Evolutionary conservation across 1,284 basidiomycete species (phyloP).

Genomic region (Caloboletus firmus): DNA sequence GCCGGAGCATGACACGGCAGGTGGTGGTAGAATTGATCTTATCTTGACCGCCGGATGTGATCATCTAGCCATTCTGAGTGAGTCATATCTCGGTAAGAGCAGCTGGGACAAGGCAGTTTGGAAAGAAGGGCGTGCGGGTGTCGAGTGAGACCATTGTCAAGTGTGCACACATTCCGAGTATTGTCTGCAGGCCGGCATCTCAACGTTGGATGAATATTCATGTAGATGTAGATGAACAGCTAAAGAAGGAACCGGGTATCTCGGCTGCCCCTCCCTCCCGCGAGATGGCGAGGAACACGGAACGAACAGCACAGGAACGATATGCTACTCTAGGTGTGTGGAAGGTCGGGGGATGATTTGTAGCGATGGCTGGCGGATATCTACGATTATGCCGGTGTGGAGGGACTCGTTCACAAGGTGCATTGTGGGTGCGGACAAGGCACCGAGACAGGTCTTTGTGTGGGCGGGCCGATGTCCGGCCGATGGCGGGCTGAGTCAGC

Average conservation of each 20-base stretch:
- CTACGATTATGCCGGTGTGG: neutral
- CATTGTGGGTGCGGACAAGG: constrained; percentile 9
- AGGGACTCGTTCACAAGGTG: neutral
- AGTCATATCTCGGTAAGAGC: neutral
- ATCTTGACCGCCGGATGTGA: constrained; percentile 11
- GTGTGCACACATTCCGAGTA: neutral
- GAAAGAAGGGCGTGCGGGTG: neutral
- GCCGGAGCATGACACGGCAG: constrained; percentile 1
- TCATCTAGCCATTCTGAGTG: constrained; percentile 13
- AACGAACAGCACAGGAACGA: constrained; percentile 16
- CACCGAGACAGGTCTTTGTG: constrained; percentile 16
- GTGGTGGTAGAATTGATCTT: constrained; percentile 10
- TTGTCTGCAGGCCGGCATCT: neutral
- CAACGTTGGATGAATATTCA: neutral
- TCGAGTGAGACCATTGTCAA: neutral
- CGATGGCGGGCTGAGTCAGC: constrained; percentile 19
- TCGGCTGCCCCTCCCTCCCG: neutral
- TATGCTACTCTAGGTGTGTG: neutral
- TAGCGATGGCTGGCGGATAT: constrained; percentile 9
- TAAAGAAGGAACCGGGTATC: neutral
- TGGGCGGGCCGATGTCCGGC: constrained; percentile 1
- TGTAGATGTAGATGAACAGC: neutral
- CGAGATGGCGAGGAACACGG: constrained; percentile 10
- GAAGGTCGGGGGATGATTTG: constrained; percentile 16
- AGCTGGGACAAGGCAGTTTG: no score